Evolutionary conservation across 2,329 filamentous ascomycete species (phyloP), one percentile per base, ranked within the genome.

Genomic region (Boeremia lycopersici): DNA sequence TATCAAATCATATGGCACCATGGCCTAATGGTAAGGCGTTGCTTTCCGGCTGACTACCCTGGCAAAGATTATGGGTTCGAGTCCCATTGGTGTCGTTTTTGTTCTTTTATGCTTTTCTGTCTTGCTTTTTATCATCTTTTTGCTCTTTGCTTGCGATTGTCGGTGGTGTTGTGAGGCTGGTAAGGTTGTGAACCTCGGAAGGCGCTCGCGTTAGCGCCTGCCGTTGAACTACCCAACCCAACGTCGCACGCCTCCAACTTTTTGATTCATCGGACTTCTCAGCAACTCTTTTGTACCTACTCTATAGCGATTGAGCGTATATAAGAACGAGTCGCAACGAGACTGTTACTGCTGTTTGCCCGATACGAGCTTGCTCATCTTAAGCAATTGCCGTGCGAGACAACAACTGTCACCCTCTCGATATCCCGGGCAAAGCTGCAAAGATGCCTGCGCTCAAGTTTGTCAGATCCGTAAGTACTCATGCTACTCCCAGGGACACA

Each of bases 391-490:
- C 64, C 63, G 65, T 63, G 59, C 51, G 61, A 54, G 58, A 29
- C 41, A 47, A 60, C 61, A 39, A 65, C 68, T 41, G 53, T 69
- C 64, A 60, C 59, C 65, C 62, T 11, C 61, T 54, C 45, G 59
- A 59, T 12, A 43, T 36, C 17, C 25, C 12, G 31, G 28, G 23
- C 9, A 11, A 43, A 38, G 11, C 41, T 26, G 49, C 1, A 55
- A 63, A 52, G 12, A 76, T 75, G 73, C 64, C 73, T 48, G 80
- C 85, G 40, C 70, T 87, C 28, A 83, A 81, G 67, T 89, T 89
- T 69, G 86, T 90, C 12, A 80, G 81, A 75, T 86, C 85, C 39
- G 87, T 89, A 76, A 63, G 82, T 72, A n/a, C 33, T 5, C n/a
- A 1, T 4, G 8, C 15, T 11, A 25, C n/a, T 15, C 12, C 15